A percentile compares a stretch with the other conserved stretches of the same genome.
Evolutionary conservation across 306 rosid species (phyloP).

Genomic region (Herpetospermum pedunculosum): DNA sequence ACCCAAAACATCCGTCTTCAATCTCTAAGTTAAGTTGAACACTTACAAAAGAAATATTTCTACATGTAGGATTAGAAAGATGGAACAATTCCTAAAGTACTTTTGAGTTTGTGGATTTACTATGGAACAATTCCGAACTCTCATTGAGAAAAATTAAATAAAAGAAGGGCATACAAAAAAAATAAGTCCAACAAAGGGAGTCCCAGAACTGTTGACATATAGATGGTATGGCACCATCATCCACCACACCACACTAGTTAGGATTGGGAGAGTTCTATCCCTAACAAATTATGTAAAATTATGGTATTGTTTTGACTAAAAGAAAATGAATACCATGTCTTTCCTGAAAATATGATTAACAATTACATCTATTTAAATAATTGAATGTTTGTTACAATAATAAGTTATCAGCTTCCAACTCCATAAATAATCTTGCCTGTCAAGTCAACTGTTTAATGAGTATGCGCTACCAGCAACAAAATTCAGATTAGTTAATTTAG

Average conservation of each 20-base stretch:
- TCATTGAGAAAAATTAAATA: too few species aligned
- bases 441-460: background rate
- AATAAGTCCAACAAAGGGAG: too few species aligned
- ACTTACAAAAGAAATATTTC: constrained; percentile 22
- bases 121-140: too few species aligned
- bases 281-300: background rate
- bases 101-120: too few species aligned
- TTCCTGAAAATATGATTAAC: background rate
- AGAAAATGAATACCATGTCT: background rate
- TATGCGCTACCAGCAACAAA: background rate
- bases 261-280: background rate
- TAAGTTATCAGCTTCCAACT: background rate
- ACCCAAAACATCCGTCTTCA: constrained; percentile 80
- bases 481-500: background rate
- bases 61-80: background rate
- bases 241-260: background rate
- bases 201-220: too few species aligned
- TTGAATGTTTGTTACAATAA: background rate
- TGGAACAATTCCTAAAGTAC: background rate
- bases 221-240: constrained; percentile 2
- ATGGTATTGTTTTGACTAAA: background rate
- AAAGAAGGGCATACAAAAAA: too few species aligned
- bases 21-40: constrained; percentile 18
- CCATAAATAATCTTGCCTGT: background rate
- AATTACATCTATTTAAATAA: background rate